Percentiles rank a stretch among this genome's conserved stretches.
Conservation (phyloP, 2,329 filamentous ascomycete species). For the Cadophora luteo-olivacea region DNA sequence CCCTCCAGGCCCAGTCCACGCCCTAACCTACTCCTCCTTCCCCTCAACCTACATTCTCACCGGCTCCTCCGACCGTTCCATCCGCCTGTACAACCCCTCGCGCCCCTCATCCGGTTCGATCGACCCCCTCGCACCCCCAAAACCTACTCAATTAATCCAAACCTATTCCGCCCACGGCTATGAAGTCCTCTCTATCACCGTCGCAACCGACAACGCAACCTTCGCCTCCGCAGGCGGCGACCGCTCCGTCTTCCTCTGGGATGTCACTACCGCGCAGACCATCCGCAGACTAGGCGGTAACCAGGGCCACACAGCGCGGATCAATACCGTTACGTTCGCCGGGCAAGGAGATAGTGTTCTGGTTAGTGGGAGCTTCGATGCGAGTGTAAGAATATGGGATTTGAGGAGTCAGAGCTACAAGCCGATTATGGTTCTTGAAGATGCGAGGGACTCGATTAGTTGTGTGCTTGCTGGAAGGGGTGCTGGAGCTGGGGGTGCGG, state of each 20-base stretch:
- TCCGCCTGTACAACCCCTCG: slow-evolving; percentile 85
- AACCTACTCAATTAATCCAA: slow-evolving; percentile 70
- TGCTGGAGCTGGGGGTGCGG: slow-evolving; percentile 42
- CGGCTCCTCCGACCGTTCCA: slow-evolving; percentile 82
- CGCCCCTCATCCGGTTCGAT: slow-evolving; percentile 51
- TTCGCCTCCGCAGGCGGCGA: slow-evolving; percentile 92
- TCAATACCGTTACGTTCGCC: slow-evolving; percentile 82
- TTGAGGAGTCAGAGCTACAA: slow-evolving; percentile 58
- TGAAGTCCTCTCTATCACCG: slow-evolving; percentile 82
- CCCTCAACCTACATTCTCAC: slow-evolving; percentile 82
- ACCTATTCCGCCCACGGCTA: slow-evolving; percentile 91
- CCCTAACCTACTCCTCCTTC: slow-evolving; percentile 74
- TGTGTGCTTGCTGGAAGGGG: slow-evolving; percentile 44
- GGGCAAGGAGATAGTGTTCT: slow-evolving; percentile 78
- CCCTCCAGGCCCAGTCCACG: slow-evolving; percentile 71
- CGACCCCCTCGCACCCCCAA: slow-evolving; percentile 49
- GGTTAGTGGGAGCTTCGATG: slow-evolving; percentile 76
- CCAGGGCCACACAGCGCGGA: slow-evolving; percentile 52
- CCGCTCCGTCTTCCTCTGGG: slow-evolving; percentile 91
- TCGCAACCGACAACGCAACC: slow-evolving; percentile 77
- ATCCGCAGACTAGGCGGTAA: slow-evolving; percentile 73
- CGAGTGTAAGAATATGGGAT: slow-evolving; percentile 80
- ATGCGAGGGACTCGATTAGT: slow-evolving; percentile 72
- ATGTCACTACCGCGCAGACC: slow-evolving; percentile 82
- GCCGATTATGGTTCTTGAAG: slow-evolving; percentile 74